Evolutionary conservation across 2,329 filamentous ascomycete genomes (phyloP).

Genomic region (Bipolaris sorokiniana): DNA sequence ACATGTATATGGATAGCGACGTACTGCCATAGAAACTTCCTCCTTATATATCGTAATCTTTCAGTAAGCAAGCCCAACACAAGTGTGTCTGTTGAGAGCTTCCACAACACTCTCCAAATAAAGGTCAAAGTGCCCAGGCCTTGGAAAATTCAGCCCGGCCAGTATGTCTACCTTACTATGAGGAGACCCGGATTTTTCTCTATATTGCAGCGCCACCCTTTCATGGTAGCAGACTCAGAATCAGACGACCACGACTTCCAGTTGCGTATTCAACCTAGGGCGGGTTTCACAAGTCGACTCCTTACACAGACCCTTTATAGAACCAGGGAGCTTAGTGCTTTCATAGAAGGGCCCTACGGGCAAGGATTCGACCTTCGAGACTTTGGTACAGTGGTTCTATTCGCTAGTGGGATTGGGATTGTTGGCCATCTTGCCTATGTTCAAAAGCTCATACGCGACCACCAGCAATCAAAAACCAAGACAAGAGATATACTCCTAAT

Average conservation of each 20-base stretch:
- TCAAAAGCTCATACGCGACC: slow-evolving; percentile 16
- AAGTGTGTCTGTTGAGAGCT: slow-evolving; percentile 12
- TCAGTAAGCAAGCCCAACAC: slow-evolving; percentile 16
- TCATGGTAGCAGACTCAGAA: slow-evolving; percentile 15
- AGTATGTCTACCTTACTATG: slow-evolving; percentile 27
- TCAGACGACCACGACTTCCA: slow-evolving; percentile 9
- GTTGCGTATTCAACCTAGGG: slow-evolving; percentile 15
- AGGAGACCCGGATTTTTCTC: slow-evolving; percentile 13
- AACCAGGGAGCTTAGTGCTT: slow-evolving; percentile 6
- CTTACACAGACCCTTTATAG: background rate
- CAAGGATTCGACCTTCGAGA: slow-evolving; percentile 15
- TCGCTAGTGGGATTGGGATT: slow-evolving; percentile 27
- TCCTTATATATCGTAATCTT: slow-evolving; percentile 23
- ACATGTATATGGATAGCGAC: slow-evolving; percentile 15
- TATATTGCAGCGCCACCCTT: slow-evolving; percentile 21
- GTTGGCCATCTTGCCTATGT: slow-evolving; percentile 18
- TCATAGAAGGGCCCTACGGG: slow-evolving; percentile 21
- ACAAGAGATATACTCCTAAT: slow-evolving; percentile 23
- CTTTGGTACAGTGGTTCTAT: slow-evolving; percentile 22
- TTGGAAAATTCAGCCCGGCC: slow-evolving; percentile 19
- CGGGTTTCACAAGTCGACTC: slow-evolving; percentile 17
- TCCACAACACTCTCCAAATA: slow-evolving; percentile 15
- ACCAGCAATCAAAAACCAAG: slow-evolving; percentile 16
- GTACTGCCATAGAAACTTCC: slow-evolving; percentile 9
- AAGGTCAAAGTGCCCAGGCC: slow-evolving; percentile 14